Evolutionary conservation across 805 yeast genomes (phyloP), one percentile per base, ranked within the genome.

Genomic region (Cyberlindnera samutprakarnensis): DNA sequence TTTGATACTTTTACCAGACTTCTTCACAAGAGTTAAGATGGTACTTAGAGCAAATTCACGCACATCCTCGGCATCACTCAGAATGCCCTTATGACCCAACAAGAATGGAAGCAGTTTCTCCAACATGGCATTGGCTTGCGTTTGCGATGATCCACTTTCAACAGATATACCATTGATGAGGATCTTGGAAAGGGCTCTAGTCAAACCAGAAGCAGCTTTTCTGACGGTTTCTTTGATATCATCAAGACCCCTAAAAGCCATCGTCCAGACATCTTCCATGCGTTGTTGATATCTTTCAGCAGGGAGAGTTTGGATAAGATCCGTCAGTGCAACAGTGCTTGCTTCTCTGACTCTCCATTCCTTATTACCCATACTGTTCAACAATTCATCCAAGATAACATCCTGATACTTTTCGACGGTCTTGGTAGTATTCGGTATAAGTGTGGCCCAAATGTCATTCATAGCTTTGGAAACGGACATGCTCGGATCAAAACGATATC

Each of bases 321-420:
- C 87, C 20, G 72, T 61, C 33, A 84, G 54, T 0, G 87, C 96
- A 8, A 70, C 53, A 0, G 90, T 66, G 53, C 92, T 74, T 0
- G 96, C 96, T 50, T 90, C 92, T 43, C 98, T 69, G 0, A 80
- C 84, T 44, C 97, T 70, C 96, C 97, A 92, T 55, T 92, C 96
- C 33, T 78, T 71, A 37, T 74, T 75, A 2, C 86, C 79, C 78
- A 86, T 79, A 17, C 85, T 70, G 2, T 47, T 51, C 27, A 85
- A 50, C 3, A 86, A 57, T 45, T 85, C 95, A 4, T 64, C 51
- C 35, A 83, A 52, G 28, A 92, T 86, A 4, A 56, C 55, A 9
- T 66, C 69, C 44, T 76, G 75, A 47, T 79, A 70, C 3, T 56
- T 59, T 3, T 58, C 61, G 10, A 88, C 59, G 0, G 78, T 66